phyloP scores from a whole-genome alignment of 1,284 basidiomycete genomes.

The Chalciporus piperatoides region DNA sequence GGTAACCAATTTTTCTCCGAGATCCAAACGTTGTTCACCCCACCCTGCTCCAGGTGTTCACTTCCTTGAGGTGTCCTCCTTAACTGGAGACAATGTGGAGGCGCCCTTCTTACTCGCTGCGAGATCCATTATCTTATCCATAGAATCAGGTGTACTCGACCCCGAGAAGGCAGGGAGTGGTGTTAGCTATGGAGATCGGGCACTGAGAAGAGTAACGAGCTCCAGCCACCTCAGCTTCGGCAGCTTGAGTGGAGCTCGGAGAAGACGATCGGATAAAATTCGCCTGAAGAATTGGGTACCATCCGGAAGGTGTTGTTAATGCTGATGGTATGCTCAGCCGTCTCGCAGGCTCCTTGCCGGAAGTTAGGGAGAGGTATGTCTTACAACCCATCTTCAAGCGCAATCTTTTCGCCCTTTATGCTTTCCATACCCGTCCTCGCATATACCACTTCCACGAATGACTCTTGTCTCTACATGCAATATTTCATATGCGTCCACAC shows the following conservation, averaged over 20 bases:
- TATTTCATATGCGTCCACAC: slow-evolving; percentile 12
- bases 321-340: neutral
- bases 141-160: slow-evolving; percentile 88
- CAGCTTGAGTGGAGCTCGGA: slow-evolving; percentile 61
- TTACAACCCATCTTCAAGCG: slow-evolving; percentile 3
- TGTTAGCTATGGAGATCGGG: slow-evolving; percentile 94
- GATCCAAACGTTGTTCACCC: slow-evolving; percentile 2
- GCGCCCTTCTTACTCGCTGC: slow-evolving; percentile 91
- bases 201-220: slow-evolving; percentile 81
- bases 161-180: slow-evolving; percentile 93
- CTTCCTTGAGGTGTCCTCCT: slow-evolving; percentile 90
- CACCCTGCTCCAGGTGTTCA: slow-evolving; percentile 61
- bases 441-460: slow-evolving; percentile 17
- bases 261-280: slow-evolving; percentile 54
- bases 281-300: slow-evolving; percentile 58
- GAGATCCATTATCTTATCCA: slow-evolving; percentile 86
- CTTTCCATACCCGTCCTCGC: slow-evolving; percentile 22
- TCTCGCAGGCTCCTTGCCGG: neutral
- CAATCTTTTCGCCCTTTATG: slow-evolving; percentile 10
- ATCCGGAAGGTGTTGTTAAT: slow-evolving; percentile 52
- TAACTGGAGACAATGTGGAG: slow-evolving; percentile 92
- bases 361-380: slow-evolving; percentile 17
- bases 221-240: slow-evolving; percentile 80
- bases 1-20: slow-evolving; percentile 42
- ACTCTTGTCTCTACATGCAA: slow-evolving; percentile 9